phyloP scores from a whole-genome alignment of 768 basidiomycete species.

The Favolaschia claudopus region DNA sequence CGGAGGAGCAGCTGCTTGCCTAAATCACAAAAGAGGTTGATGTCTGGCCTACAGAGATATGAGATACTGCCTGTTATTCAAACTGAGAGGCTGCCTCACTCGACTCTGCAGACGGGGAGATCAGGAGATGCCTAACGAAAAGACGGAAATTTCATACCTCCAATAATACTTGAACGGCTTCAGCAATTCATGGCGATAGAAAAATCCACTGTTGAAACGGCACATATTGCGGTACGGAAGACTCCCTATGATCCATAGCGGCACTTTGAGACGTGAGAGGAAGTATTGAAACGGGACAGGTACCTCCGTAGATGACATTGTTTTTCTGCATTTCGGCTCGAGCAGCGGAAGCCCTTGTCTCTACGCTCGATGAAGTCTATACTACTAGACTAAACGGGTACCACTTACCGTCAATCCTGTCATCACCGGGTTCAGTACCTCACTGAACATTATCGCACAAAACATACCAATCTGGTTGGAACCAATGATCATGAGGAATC shows the following conservation, averaged over 20 bases:
- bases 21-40: conserved; percentile 88
- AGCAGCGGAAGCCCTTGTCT: conserved; percentile 66
- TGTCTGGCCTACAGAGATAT: conserved; percentile 64
- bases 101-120: conserved; percentile 43
- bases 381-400: background rate
- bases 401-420: conserved; percentile 56
- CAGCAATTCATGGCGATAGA: conserved; percentile 84
- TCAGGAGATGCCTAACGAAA: too few species aligned
- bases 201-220: conserved; percentile 94
- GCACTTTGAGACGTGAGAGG: conserved; percentile 1
- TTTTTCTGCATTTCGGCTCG: conserved; percentile 76
- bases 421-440: background rate
- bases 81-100: conserved; percentile 42
- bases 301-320: conserved; percentile 74
- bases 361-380: conserved; percentile 31
- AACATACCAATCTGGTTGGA: conserved; percentile 66
- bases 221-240: conserved; percentile 98
- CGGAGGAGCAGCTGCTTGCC: conserved; percentile 39
- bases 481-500: conserved; percentile 83
- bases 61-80: background rate
- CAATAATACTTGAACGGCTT: conserved; percentile 89
- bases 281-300: conserved; percentile 25
- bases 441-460: background rate
- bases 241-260: conserved; percentile 61
- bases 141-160: conserved; percentile 46